These are phyloP conservation scores for Pythium aphanidermatum DNA, from an alignment of 352 stramenopile species.

Conservation along the genomic window DNA sequence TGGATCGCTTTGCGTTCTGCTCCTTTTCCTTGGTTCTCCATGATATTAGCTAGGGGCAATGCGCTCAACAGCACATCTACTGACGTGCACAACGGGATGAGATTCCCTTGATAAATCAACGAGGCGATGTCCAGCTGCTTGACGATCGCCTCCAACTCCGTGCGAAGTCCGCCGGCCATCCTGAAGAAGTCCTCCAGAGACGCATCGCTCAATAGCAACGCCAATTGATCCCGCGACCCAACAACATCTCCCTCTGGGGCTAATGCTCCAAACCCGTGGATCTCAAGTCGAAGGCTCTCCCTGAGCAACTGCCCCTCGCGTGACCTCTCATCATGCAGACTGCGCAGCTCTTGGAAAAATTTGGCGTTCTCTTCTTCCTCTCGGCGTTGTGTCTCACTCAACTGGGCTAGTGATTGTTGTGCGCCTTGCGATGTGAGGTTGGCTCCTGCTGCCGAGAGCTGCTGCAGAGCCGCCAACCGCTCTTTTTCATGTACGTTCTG, in stretches of 20 bases:
- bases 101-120: constrained; percentile 71
- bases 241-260: constrained; percentile 45
- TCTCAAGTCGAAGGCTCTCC: constrained; percentile 44
- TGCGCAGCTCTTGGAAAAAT: constrained; percentile 48
- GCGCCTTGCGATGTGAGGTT: constrained; percentile 37
- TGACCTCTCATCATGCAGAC: constrained; percentile 33
- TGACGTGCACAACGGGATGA: constrained; percentile 31
- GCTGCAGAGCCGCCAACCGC: constrained; percentile 37
- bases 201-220: constrained; percentile 29
- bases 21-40: constrained; percentile 80
- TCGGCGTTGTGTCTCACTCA: constrained; percentile 44
- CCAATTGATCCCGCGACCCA: constrained; percentile 24
- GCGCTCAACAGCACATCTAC: constrained; percentile 54
- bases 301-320: constrained; percentile 26
- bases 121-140: constrained; percentile 56
- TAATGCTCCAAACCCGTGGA: constrained; percentile 64
- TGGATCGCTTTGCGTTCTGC: constrained; percentile 57
- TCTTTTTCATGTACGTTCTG: constrained; percentile 38
- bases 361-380: constrained; percentile 62
- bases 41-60: constrained; percentile 47
- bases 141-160: constrained; percentile 57
- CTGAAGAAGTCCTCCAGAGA: constrained; percentile 82
- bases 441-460: constrained; percentile 34
- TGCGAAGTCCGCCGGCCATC: constrained; percentile 65
- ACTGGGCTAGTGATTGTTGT: constrained; percentile 29